Evolutionary conservation across 2,329 filamentous ascomycete genomes (phyloP).

Genomic region (Hypocrella siamensis): DNA sequence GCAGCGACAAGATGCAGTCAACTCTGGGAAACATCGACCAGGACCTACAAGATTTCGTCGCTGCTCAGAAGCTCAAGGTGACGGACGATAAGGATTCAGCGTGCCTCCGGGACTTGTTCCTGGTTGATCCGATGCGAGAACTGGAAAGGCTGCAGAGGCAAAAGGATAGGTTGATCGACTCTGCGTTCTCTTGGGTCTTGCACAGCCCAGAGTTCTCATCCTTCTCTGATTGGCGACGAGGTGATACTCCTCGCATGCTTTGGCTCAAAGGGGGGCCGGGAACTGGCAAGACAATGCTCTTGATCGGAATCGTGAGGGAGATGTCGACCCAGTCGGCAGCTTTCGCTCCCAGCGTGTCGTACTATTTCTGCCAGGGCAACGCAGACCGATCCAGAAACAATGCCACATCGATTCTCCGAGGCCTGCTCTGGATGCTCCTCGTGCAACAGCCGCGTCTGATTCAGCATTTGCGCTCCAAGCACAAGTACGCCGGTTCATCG

Average conservation of each 20-base stretch:
- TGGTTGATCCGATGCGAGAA: constrained; percentile 5
- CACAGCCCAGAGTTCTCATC: constrained; percentile 3
- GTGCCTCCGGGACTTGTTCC: constrained; percentile 6
- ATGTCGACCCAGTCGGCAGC: constrained; percentile 5
- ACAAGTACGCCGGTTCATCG: constrained; percentile 13
- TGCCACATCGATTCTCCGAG: constrained; percentile 19
- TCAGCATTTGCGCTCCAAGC: constrained; percentile 18
- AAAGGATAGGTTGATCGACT: constrained; percentile 5
- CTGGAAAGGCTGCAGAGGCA: constrained; percentile 5
- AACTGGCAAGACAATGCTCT: constrained; percentile 22
- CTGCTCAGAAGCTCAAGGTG: constrained; percentile 4
- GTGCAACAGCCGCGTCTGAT: constrained; percentile 13
- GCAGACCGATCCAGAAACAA: constrained; percentile 15
- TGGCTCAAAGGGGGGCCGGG: constrained; percentile 20
- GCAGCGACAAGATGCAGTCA: constrained; percentile 5
- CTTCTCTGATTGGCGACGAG: constrained; percentile 14
- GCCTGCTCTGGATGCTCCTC: constrained; percentile 22
- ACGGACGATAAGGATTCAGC: constrained; percentile 5
- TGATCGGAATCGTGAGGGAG: constrained; percentile 14
- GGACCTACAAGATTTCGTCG: constrained; percentile 6
- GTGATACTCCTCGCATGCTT: constrained; percentile 10
- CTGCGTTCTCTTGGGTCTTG: constrained; percentile 6
- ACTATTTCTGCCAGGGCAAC: constrained; percentile 26
- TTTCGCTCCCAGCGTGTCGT: constrained; percentile 7
- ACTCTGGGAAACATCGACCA: constrained; percentile 5